A percentile compares a stretch with the other conserved stretches of the same genome.
Conservation (phyloP, 495 filamentous ascomycete species). For the Bacidia gigantensis region DNA sequence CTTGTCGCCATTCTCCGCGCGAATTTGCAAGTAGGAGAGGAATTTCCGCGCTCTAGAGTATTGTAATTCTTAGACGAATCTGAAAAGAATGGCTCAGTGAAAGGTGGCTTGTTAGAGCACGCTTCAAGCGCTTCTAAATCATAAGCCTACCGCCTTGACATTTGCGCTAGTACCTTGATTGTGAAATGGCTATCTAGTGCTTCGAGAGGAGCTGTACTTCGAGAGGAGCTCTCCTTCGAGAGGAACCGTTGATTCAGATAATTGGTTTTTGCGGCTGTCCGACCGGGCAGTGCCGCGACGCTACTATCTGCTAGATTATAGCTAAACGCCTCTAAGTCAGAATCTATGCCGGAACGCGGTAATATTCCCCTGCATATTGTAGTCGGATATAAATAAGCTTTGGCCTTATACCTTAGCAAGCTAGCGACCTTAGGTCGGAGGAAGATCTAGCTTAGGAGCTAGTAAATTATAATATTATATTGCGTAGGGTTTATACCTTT, state of each 20-base stretch:
- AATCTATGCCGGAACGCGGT: conserved; percentile 50
- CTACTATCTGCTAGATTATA: conserved; percentile 53
- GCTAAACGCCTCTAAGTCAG: conserved; percentile 58
- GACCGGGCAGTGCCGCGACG: conserved; percentile 43
- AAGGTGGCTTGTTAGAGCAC: no score
- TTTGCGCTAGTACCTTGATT: no score
- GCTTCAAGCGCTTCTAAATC: no score
- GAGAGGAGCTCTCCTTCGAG: no score
- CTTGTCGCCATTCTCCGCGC: no score
- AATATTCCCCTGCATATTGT: conserved; percentile 46
- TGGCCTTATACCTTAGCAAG: conserved; percentile 38
- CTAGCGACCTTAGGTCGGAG: conserved; percentile 17
- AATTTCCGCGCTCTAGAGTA: no score
- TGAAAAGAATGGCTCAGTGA: no score
- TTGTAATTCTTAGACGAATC: no score
- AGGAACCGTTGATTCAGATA: conserved; percentile 52
- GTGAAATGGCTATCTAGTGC: no score
- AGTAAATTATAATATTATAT: conserved; percentile 47
- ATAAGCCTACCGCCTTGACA: no score
- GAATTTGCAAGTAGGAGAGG: no score
- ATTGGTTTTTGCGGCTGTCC: conserved; percentile 59
- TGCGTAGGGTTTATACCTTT: conserved; percentile 51
- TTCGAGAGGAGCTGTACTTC: no score
- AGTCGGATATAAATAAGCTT: conserved; percentile 52
- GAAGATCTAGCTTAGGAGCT: conserved; percentile 21